A percentile compares a stretch with the other conserved stretches of the same genome.
These are phyloP conservation scores for Scedosporium boydii DNA, from an alignment of 2,329 filamentous ascomycete genomes.

Conservation along the genomic window DNA sequence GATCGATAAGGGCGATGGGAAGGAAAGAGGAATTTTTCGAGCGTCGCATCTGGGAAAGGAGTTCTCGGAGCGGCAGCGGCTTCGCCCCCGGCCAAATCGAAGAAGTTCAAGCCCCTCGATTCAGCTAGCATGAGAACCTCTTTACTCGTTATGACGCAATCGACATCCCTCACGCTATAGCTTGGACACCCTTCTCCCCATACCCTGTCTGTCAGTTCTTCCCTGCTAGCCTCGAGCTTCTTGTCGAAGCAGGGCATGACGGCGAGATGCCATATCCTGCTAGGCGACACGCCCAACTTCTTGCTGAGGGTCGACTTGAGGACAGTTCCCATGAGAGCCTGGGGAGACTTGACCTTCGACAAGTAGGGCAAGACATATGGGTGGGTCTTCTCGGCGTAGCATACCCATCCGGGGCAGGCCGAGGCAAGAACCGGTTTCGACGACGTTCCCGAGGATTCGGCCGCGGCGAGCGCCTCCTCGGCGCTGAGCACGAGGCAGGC, in stretches of 20 bases:
- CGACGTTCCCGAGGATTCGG: background rate
- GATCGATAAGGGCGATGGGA: conserved; percentile 30
- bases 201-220: conserved; percentile 74
- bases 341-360: conserved; percentile 85
- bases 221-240: conserved; percentile 89
- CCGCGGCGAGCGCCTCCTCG: conserved; percentile 44
- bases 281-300: conserved; percentile 60
- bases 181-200: conserved; percentile 51
- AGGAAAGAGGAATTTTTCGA: conserved; percentile 70
- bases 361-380: conserved; percentile 86
- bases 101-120: conserved; percentile 69
- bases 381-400: conserved; percentile 97
- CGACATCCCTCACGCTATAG: conserved; percentile 70
- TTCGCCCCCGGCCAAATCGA: conserved; percentile 53
- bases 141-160: conserved; percentile 95
- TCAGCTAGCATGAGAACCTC: conserved; percentile 86
- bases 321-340: conserved; percentile 82
- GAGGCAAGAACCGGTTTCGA: conserved; percentile 65
- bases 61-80: conserved; percentile 33
- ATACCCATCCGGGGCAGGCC: conserved; percentile 95
- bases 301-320: conserved; percentile 78
- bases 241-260: conserved; percentile 99
- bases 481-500: conserved; percentile 73
- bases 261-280: conserved; percentile 85
- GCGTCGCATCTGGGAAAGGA: conserved; percentile 61